These are phyloP conservation scores for Termitomyces sp. DNA, from an alignment of 1,284 basidiomycete genomes.

Conservation along the genomic window DNA sequence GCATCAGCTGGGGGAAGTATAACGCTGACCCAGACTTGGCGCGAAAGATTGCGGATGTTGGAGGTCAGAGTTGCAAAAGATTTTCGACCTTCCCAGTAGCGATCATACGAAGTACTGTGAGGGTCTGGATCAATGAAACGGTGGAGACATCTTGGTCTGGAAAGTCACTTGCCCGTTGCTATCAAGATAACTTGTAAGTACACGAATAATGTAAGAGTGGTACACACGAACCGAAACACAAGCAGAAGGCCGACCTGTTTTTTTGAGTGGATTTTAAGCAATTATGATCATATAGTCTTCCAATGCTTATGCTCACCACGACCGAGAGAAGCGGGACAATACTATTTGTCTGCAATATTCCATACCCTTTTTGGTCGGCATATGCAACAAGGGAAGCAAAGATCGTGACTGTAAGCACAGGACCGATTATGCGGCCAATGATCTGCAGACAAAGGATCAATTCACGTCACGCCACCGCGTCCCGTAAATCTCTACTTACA, in stretches of 20 bases:
- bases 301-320: conserved; percentile 56
- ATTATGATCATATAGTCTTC: neutral
- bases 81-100: conserved; percentile 83
- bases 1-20: conserved; percentile 55
- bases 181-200: conserved; percentile 6
- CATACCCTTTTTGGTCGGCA: conserved; percentile 46
- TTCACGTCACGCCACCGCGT: conserved; percentile 8
- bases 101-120: conserved; percentile 70
- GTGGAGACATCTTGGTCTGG: neutral
- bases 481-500: conserved; percentile 33
- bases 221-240: conserved; percentile 58
- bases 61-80: conserved; percentile 65
- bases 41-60: conserved; percentile 43
- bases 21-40: conserved; percentile 76
- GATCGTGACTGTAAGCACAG: conserved; percentile 77
- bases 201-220: neutral
- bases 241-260: conserved; percentile 69
- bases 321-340: conserved; percentile 84
- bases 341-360: conserved; percentile 60
- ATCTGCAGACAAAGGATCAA: conserved; percentile 38
- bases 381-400: conserved; percentile 65
- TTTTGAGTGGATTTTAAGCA: neutral
- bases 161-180: conserved; percentile 34
- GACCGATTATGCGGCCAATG: conserved; percentile 63
- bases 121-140: conserved; percentile 1